Base-by-base conservation (phyloP, 176 grass and related monocot genomes). In the Eremochloa ophiuroides region DNA sequence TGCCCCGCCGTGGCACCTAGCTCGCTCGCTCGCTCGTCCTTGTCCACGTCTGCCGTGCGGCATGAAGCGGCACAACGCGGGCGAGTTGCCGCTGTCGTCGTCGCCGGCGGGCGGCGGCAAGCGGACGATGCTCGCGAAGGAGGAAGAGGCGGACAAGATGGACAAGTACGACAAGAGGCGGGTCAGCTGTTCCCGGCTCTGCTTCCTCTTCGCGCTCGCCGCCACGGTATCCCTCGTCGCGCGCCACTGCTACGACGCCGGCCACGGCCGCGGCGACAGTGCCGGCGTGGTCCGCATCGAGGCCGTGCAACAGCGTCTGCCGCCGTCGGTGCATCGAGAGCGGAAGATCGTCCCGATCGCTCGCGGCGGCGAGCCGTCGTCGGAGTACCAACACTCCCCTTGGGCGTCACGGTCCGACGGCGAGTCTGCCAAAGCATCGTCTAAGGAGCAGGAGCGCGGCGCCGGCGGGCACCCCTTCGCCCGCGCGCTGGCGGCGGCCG, bases 51-150 rank as follows among this genome's bases (percentile, higher is more conserved):
- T 13, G 26, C 50, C 41, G 35, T 8, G 28, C 59, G 59, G 18
- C 73, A 87, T 87, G 85, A 87, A 77, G 85, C 79, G 85, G 58
- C 85, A 87, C 65, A 46, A 55, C 79, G 27, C 79, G 26, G 66
- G 44, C 26, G 77, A 80, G 30, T 62, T 80, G 62, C 62, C 77
- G 22, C 42, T 82, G 55, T 29, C 85, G 85, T 56, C 80, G 79
- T 44, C 79, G 42, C 33, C 35, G 31, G 43, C 35, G 31, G 43
- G 73, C 44, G 26, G 56, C 79, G 72, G 63, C 74, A 59, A 7
- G 66, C 34, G 65, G 34, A 13, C 17, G 17, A 25, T 39, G 29
- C 18, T n/a, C n/a, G n/a, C 4, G 10, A 22, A 29, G 27, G 29
- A 8, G 65, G 83, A 13, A 44, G 31, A 13, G 30, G 7, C 46